Evolutionary conservation across 2,329 filamentous ascomycete species (phyloP).

Genomic region (Xylariomycetidae sp.): DNA sequence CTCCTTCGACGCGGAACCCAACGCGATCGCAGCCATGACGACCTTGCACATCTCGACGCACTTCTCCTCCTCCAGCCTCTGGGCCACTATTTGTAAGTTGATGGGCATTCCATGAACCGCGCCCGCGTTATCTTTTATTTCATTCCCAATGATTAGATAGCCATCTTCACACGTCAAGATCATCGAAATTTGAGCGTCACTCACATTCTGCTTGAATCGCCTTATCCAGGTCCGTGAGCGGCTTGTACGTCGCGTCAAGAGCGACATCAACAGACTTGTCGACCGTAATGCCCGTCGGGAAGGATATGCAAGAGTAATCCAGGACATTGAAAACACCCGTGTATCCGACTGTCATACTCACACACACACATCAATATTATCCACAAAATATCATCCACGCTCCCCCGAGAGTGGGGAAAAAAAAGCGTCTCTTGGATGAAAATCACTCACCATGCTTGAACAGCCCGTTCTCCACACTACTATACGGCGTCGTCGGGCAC

Average conservation of each 20-base stretch:
- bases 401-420: too few species aligned
- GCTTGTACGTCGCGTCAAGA: slow-evolving; percentile 23
- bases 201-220: slow-evolving; percentile 38
- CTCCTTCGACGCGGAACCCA: too few species aligned
- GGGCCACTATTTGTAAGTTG: slow-evolving; percentile 38
- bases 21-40: slow-evolving; percentile 19
- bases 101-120: slow-evolving; percentile 38
- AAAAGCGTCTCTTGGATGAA: too few species aligned
- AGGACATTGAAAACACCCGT: slow-evolving; percentile 47
- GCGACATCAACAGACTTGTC: slow-evolving; percentile 34
- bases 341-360: slow-evolving; percentile 37
- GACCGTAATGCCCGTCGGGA: slow-evolving; percentile 37
- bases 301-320: slow-evolving; percentile 44
- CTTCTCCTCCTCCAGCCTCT: slow-evolving; percentile 28
- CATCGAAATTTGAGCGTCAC: slow-evolving; percentile 14
- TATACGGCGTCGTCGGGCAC: slow-evolving; percentile 48
- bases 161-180: too few species aligned
- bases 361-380: too few species aligned
- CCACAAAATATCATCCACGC: too few species aligned
- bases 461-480: slow-evolving; percentile 35
- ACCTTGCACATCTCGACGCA: slow-evolving; percentile 26
- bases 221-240: slow-evolving; percentile 33
- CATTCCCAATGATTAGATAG: too few species aligned
- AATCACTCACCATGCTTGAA: slow-evolving; percentile 41
- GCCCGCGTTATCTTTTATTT: slow-evolving; percentile 31